These are phyloP conservation scores for Serendipita sp. DNA, from an alignment of 1,284 basidiomycete species.

Conservation along the genomic window DNA sequence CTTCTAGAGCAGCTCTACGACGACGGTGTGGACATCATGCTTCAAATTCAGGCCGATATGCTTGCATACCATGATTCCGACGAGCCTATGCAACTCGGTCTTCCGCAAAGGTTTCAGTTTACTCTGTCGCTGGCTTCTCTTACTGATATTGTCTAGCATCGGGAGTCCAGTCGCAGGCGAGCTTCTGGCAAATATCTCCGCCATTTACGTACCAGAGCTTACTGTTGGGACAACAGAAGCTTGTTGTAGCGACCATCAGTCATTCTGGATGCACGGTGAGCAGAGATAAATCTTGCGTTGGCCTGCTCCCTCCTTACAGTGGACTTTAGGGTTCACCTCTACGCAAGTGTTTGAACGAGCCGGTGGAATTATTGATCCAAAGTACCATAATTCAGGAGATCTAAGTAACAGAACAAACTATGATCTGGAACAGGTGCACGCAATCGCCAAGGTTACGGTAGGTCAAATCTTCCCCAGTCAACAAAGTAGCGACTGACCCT, in stretches of 20 bases:
- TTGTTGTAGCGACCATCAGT: conserved; percentile 81
- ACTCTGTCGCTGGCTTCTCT: conserved; percentile 15
- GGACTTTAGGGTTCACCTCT: conserved; percentile 53
- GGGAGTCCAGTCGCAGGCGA: conserved; percentile 62
- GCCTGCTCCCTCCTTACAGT: not conserved
- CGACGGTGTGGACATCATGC: conserved; percentile 47
- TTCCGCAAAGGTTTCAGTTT: conserved; percentile 31
- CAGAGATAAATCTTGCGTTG: not conserved
- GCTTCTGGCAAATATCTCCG: conserved; percentile 57
- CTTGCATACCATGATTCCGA: conserved; percentile 58
- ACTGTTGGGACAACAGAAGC: conserved; percentile 60
- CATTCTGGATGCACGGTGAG: conserved; percentile 4
- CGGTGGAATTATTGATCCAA: conserved; percentile 69
- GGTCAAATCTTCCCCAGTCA: not conserved
- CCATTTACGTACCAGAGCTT: conserved; percentile 69
- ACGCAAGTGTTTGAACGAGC: conserved; percentile 74
- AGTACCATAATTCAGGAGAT: conserved; percentile 74
- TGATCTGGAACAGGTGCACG: conserved; percentile 63
- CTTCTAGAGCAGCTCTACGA: conserved; percentile 37
- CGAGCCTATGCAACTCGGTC: conserved; percentile 67
- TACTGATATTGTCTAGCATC: conserved; percentile 34
- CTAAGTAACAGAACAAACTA: conserved; percentile 62
- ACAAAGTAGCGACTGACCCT: not conserved
- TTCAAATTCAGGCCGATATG: conserved; percentile 86
- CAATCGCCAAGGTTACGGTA: conserved; percentile 76